phyloP scores from a whole-genome alignment of 305 asterid genomes.

The Fraxinus floribunda region DNA sequence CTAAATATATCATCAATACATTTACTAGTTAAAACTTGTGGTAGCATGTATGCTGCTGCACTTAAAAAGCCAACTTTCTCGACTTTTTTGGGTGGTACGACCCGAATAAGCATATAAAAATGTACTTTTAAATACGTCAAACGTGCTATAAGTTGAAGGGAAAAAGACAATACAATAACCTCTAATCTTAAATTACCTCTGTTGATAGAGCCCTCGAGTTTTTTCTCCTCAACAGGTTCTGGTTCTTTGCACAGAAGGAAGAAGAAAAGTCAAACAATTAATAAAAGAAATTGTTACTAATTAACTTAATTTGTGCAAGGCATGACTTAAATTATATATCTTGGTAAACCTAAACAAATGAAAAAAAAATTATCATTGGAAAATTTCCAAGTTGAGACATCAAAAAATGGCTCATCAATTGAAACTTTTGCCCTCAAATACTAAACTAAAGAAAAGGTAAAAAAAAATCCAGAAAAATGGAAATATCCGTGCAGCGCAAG shows the following conservation, averaged over 20 bases:
- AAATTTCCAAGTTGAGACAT: not conserved
- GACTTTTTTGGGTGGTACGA: not conserved
- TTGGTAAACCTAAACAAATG: not conserved
- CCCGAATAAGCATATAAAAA: not conserved
- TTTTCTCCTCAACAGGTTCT: slow-evolving; percentile 51
- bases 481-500: not conserved
- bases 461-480: not conserved
- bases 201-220: slow-evolving; percentile 47
- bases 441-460: no score
- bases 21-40: not conserved
- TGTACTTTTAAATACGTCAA: not conserved
- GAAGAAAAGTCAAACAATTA: not conserved
- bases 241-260: slow-evolving; percentile 31
- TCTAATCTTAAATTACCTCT: slow-evolving; percentile 38
- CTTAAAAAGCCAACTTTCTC: not conserved
- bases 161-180: not conserved
- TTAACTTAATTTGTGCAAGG: not conserved
- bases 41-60: not conserved
- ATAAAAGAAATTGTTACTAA: not conserved
- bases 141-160: not conserved
- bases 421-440: not conserved
- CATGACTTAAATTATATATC: not conserved
- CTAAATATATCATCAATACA: not conserved
- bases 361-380: not conserved
- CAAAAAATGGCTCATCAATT: not conserved